These are phyloP conservation scores for Gliomastix tumulicola DNA, from an alignment of 2,329 filamentous ascomycete genomes.

Conservation along the genomic window DNA sequence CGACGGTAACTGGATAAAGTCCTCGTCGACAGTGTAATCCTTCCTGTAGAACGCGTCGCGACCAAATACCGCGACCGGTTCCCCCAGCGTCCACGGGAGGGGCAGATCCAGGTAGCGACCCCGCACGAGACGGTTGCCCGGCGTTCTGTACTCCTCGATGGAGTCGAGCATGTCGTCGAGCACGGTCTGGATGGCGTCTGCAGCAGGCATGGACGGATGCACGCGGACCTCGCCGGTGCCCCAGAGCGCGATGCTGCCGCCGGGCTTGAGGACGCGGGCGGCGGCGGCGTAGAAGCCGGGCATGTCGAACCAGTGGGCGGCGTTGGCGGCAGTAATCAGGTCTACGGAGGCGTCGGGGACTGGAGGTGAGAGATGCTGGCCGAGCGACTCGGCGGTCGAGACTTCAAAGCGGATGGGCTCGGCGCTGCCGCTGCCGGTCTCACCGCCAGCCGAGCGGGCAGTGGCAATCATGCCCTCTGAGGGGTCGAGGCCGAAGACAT, in stretches of 20 bases:
- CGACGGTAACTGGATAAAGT: slow-evolving; percentile 15
- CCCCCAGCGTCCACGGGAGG: slow-evolving; percentile 38
- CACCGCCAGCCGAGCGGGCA: slow-evolving; percentile 28
- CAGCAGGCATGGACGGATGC: background rate
- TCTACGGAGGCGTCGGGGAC: slow-evolving; percentile 32
- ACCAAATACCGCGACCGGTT: slow-evolving; percentile 27
- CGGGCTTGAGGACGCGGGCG: slow-evolving; percentile 40
- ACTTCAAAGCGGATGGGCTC: slow-evolving; percentile 29
- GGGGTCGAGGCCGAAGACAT: slow-evolving; percentile 42
- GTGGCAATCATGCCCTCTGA: slow-evolving; percentile 44
- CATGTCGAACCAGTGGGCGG: slow-evolving; percentile 60
- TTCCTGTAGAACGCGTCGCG: slow-evolving; percentile 26
- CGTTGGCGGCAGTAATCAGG: slow-evolving; percentile 45
- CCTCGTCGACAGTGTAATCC: slow-evolving; percentile 30
- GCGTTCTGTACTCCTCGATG: too few relatives aligned
- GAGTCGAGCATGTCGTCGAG: slow-evolving; percentile 28
- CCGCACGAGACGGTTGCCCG: slow-evolving; percentile 32
- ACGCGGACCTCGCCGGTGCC: slow-evolving; percentile 12
- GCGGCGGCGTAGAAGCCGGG: slow-evolving; percentile 29
- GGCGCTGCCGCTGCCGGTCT: too few relatives aligned
- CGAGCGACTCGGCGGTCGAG: slow-evolving; percentile 35
- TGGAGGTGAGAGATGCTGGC: slow-evolving; percentile 13
- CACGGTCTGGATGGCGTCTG: slow-evolving; percentile 24
- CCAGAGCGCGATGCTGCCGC: slow-evolving; percentile 58
- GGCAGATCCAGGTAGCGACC: slow-evolving; percentile 31